Evolutionary conservation across 2,329 filamentous ascomycete genomes (phyloP), one percentile per base, ranked within the genome.

Genomic region (Trichoderma sp.): DNA sequence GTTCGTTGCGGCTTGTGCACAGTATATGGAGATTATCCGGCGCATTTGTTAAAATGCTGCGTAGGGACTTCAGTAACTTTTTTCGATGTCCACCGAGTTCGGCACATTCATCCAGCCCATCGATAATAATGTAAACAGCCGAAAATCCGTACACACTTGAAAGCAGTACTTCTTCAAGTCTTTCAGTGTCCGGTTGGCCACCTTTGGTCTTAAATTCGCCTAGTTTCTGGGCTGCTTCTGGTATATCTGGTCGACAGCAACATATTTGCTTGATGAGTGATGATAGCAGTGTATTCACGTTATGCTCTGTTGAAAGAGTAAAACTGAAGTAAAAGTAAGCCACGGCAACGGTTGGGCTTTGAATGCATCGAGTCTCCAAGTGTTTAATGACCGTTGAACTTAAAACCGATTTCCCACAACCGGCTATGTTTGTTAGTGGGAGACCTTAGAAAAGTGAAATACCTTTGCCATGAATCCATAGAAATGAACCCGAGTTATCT

Each of bases 391-490:
- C 3, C 9, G 43, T n/a, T n/a, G 43, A 47, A 11, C 43, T 47
- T 47, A 47, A 18, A 21, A 47, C 43, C 1, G 43, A 47, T 11
- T 47, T 47, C 43, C 43, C 43, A 3, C 43, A 47, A 11, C 43
- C 43, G 43, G 43, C 43, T 47, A 47, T 11, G 18, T 2, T 5
- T 47, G 9, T 47, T 6, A 47, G 43, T 1, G 18, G 7, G 4
- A n/a, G 39, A 47, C 0, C 18, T n/a, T 1, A n/a, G 18, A n/a
- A 47, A 4, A 47, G 18, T 47, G 18, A 11, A n/a, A 47, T 51
- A 56, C 63, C 63, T n/a, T 66, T 66, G 9, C 63, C 63, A 18
- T 66, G 63, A 36, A 66, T 30, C 63, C 63, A 66, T 6, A 66
- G 47, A 26, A 66, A 36, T 7, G 63, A 66, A 11, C n/a, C 1